Conservation (phyloP, 2,329 filamentous ascomycete genomes). For the Colletotrichum tropicicola region DNA sequence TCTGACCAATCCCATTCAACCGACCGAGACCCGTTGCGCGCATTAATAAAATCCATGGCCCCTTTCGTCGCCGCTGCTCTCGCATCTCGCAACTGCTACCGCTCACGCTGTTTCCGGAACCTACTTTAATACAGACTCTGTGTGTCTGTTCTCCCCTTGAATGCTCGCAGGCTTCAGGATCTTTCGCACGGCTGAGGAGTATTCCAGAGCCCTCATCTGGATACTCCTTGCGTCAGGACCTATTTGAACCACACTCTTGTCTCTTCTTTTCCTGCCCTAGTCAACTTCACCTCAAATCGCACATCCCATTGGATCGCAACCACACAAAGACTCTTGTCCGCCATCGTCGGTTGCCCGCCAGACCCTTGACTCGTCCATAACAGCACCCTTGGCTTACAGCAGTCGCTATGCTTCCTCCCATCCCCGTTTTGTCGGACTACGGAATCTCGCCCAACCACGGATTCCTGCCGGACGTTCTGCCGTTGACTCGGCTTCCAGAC, state of each 20-base stretch:
- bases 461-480: constrained; percentile 85
- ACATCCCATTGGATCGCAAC: too few relatives aligned
- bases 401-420: constrained; percentile 62
- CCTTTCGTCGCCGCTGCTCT: too few relatives aligned
- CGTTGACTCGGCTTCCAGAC: constrained; percentile 83
- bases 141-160: background rate
- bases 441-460: constrained; percentile 81
- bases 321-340: too few relatives aligned
- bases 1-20: too few relatives aligned
- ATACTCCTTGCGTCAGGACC: constrained; percentile 73
- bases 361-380: too few relatives aligned
- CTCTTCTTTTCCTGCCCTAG: too few relatives aligned
- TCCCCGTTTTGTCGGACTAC: constrained; percentile 77
- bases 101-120: too few relatives aligned
- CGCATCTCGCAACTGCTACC: too few relatives aligned
- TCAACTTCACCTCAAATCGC: background rate
- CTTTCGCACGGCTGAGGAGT: constrained; percentile 69
- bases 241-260: constrained; percentile 32
- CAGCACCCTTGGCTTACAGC: background rate
- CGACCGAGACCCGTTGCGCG: too few relatives aligned
- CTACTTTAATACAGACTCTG: too few relatives aligned
- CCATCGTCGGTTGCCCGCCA: background rate
- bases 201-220: constrained; percentile 64
- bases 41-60: too few relatives aligned
- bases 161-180: constrained; percentile 30